Evolutionary conservation across 352 stramenopile genomes (phyloP), one percentile per base, ranked within the genome.

Genomic region (Pythium graminicola): DNA sequence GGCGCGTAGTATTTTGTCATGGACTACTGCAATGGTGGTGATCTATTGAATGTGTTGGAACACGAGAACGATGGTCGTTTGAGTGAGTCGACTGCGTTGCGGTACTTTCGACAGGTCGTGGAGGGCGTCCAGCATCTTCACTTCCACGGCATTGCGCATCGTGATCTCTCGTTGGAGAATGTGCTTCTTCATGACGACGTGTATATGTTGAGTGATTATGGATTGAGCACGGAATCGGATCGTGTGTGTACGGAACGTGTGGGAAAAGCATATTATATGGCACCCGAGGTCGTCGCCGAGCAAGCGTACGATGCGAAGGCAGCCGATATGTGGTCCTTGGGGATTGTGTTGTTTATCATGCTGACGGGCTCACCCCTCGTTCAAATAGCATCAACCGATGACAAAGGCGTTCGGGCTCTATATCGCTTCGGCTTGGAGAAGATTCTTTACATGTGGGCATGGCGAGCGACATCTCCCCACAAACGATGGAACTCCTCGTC

Each of bases 181-280:
- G 54, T 86, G 4, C 26, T 85, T 0, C 33, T 55, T 10, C 29
- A 60, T 36, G 10, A 50, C 10, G 36, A 50, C 19, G 49, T 68
- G 8, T 80, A 67, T 57, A 79, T 81, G 50, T 73, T 88, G 23
- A 68, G 62, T 6, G 74, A 88, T 41, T 88, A 85, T 50, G 77
- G 72, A 1, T 62, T 85, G 6, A 69, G 69, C n/a, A 59, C 46
- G 22, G 57, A 22, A 28, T 41, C 48, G 7, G 50, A 72, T 11
- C 55, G 52, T 5, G 28, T 56, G 1, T 73, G 65, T 31, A 32
- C 48, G 0, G 75, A 65, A 35, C 58, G 67, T 47, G 76, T 86
- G 6, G 72, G 77, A 14, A 85, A 86, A 28, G 52, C 70, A n/a
- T 73, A 68, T 43, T 86, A 85, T 52, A 86, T 85, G 75, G 73